These are phyloP conservation scores for Drechslera avenae DNA, from an alignment of 2,329 filamentous ascomycete genomes.

Conservation along the genomic window DNA sequence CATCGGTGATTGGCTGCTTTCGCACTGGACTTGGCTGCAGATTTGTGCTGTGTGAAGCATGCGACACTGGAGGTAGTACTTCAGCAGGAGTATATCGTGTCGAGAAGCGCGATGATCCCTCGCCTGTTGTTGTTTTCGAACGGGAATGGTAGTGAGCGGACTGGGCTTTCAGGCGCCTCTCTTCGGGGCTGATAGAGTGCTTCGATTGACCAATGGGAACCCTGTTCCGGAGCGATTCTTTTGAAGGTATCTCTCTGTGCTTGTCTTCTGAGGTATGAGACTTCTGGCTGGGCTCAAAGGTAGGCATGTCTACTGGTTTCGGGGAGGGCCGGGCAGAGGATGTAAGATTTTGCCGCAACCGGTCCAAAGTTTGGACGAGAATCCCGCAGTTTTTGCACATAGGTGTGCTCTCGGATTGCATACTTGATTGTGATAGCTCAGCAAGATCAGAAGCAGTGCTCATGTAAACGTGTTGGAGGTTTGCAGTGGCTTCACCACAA, in stretches of 20 bases:
- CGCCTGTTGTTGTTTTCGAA: too few species aligned
- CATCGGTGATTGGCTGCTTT: not conserved
- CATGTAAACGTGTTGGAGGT: slow-evolving; percentile 26
- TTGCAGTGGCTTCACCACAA: slow-evolving; percentile 21
- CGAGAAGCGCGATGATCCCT: not conserved
- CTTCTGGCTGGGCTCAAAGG: not conserved
- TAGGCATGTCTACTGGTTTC: not conserved
- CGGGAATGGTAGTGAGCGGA: too few species aligned
- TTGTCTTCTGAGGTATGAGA: not conserved
- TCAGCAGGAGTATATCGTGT: not conserved
- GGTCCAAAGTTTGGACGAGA: slow-evolving; percentile 29
- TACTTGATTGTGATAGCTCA: not conserved
- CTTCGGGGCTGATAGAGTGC: too few species aligned
- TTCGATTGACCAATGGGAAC: not conserved
- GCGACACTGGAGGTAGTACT: not conserved
- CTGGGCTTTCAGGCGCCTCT: too few species aligned
- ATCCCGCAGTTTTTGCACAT: slow-evolving; percentile 33
- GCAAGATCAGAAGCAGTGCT: not conserved
- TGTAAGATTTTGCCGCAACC: slow-evolving; percentile 28
- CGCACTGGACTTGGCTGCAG: not conserved
- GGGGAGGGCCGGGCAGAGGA: slow-evolving; percentile 1
- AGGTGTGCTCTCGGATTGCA: not conserved
- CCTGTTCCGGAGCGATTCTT: not conserved
- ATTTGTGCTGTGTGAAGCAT: not conserved
- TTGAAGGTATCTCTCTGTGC: not conserved